Evolutionary conservation across 1,284 basidiomycete species (phyloP), one percentile per base, ranked within the genome.

Genomic region (Somion occarium): DNA sequence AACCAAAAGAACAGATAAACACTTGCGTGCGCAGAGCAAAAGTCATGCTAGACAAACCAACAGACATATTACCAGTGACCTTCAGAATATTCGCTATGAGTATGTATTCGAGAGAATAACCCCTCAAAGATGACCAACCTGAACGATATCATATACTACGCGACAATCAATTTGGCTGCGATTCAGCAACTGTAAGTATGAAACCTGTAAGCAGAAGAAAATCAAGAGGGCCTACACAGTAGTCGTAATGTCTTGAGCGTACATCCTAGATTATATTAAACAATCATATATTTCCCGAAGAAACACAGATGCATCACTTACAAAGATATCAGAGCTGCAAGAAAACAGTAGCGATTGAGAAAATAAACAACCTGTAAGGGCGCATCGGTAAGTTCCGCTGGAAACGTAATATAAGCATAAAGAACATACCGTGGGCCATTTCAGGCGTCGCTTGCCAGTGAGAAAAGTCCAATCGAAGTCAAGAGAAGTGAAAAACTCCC

Each of bases 401-500:
- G 46, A 25, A 25, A 48, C 20, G 13, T 38, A 37, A 48, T 15
- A 20, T 39, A n/a, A n/a, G n/a, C n/a, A n/a, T n/a, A n/a, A n/a
- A n/a, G n/a, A n/a, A n/a, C n/a, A n/a, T n/a, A n/a, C n/a, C n/a
- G n/a, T n/a, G n/a, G n/a, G n/a, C n/a, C n/a, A n/a, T n/a, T n/a
- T n/a, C n/a, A n/a, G 38, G 11, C 37, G 13, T 20, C 37, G 27
- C 19, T n/a, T n/a, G n/a, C 46, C 37, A 38, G 46, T 22, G 4
- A 48, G 5, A 19, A 20, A 39, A 11, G 3, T 22, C 3, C 3
- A 19, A 25, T 48, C 46, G 37, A 48, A 48, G 15, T 20, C n/a
- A 7, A 38, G 23, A 13, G 46, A 38, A 20, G 39, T 24, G n/a
- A 48, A 19, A 39, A 48, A 48, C 22, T 48, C 46, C 46, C 46